Evolutionary conservation across 768 basidiomycete genomes (phyloP).

Genomic region (Tylopilus balloui): DNA sequence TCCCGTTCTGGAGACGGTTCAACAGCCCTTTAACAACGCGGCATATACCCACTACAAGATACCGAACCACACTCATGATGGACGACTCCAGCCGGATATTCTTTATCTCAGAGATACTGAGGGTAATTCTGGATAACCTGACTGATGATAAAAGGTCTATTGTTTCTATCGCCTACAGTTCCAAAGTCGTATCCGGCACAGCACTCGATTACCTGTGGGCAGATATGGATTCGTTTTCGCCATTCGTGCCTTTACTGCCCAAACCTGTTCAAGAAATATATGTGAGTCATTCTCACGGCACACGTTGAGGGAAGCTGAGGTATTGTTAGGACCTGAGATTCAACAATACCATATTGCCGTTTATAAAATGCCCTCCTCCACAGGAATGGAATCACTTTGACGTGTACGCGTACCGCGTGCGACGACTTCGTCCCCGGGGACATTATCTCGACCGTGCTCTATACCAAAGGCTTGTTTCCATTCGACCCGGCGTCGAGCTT

Average conservation of each 20-base stretch:
- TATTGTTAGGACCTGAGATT: slow-evolving; percentile 2
- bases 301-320: not conserved
- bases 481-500: slow-evolving; percentile 7
- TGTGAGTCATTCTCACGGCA: not conserved
- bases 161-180: slow-evolving; percentile 9
- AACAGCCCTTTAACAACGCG: not conserved
- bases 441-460: slow-evolving; percentile 11
- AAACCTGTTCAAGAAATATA: slow-evolving; percentile 7
- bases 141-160: slow-evolving; percentile 8
- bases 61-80: slow-evolving; percentile 1
- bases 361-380: slow-evolving; percentile 11
- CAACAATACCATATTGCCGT: slow-evolving; percentile 1
- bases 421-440: slow-evolving; percentile 1
- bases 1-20: not conserved
- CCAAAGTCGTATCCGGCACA: slow-evolving; percentile 7
- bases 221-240: slow-evolving; percentile 16
- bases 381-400: slow-evolving; percentile 16
- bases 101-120: slow-evolving; percentile 15
- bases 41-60: no score
- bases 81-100: not conserved
- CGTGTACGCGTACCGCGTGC: slow-evolving; percentile 16
- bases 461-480: slow-evolving; percentile 14
- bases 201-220: slow-evolving; percentile 19
- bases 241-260: slow-evolving; percentile 15
- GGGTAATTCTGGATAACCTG: slow-evolving; percentile 10